phyloP scores from a whole-genome alignment of 2,329 filamentous ascomycete genomes.

The Botrytis squamosa region DNA sequence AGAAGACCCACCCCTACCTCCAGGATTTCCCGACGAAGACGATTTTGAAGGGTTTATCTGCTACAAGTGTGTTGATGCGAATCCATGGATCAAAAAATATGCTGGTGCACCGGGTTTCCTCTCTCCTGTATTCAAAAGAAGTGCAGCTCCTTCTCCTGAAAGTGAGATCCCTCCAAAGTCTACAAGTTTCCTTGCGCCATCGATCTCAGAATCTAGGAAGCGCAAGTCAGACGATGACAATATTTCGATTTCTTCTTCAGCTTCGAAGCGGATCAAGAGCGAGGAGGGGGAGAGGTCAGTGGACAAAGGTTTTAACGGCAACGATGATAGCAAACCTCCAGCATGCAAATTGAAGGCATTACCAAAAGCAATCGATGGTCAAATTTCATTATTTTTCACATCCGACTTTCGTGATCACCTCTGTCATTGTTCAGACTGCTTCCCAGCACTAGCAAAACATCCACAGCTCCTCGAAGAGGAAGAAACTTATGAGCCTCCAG shows the following conservation, averaged over 20 bases:
- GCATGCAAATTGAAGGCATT: constrained; percentile 62
- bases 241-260: constrained; percentile 33
- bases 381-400: constrained; percentile 80
- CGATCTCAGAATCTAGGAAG: constrained; percentile 51
- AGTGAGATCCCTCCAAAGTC: constrained; percentile 34
- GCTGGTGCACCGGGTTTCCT: constrained; percentile 79
- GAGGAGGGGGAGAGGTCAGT: constrained; percentile 9
- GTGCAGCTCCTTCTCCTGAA: constrained; percentile 36
- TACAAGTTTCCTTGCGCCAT: constrained; percentile 27
- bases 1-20: constrained; percentile 68
- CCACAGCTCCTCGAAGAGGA: constrained; percentile 90
- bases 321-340: constrained; percentile 22
- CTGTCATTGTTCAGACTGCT: constrained; percentile 82
- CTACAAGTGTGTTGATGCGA: constrained; percentile 85
- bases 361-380: constrained; percentile 52
- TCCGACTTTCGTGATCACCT: constrained; percentile 76
- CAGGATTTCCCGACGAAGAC: constrained; percentile 85
- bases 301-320: background rate
- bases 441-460: constrained; percentile 66
- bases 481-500: constrained; percentile 86
- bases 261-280: constrained; percentile 52
- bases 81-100: constrained; percentile 91
- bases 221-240: constrained; percentile 60
- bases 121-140: constrained; percentile 59
- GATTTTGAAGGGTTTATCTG: constrained; percentile 89